phyloP scores from a whole-genome alignment of 1,139 yeast genomes.

The Saccharomyces hybrid region DNA sequence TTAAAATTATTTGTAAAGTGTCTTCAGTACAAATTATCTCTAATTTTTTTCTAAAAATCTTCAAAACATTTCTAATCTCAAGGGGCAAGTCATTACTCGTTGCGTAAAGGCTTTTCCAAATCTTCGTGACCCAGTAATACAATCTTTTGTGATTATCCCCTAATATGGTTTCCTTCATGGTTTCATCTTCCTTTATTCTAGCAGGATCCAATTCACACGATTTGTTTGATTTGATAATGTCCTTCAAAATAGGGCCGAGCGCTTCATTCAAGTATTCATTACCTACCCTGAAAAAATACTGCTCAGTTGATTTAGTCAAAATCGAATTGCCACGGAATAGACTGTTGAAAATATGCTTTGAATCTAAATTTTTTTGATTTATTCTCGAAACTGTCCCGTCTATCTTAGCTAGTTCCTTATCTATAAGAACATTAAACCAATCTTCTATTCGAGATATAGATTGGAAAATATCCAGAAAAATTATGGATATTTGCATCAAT shows the following conservation, averaged over 20 bases:
- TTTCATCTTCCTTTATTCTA: slow-evolving; percentile 39
- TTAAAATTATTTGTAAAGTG: slow-evolving; percentile 42
- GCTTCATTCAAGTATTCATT: slow-evolving; percentile 68
- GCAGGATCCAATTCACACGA: slow-evolving; percentile 71
- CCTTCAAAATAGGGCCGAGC: slow-evolving; percentile 59
- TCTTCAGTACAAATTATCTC: slow-evolving; percentile 57
- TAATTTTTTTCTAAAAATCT: slow-evolving; percentile 50
- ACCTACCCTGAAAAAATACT: slow-evolving; percentile 69
- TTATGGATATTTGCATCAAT: slow-evolving; percentile 47
- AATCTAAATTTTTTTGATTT: slow-evolving; percentile 12
- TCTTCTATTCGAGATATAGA: slow-evolving; percentile 53
- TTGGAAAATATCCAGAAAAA: slow-evolving; percentile 59
- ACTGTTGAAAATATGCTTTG: slow-evolving; percentile 48
- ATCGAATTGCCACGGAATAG: slow-evolving; percentile 80
- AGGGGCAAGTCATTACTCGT: slow-evolving; percentile 74
- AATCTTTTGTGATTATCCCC: slow-evolving; percentile 49
- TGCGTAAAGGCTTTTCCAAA: slow-evolving; percentile 65
- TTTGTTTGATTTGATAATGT: slow-evolving; percentile 44
- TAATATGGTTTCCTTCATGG: slow-evolving; percentile 35
- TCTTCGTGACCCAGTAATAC: slow-evolving; percentile 46
- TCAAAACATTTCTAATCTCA: slow-evolving; percentile 55
- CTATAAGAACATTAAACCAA: slow-evolving; percentile 65
- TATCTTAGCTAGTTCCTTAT: slow-evolving; percentile 48
- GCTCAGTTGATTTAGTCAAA: slow-evolving; percentile 72
- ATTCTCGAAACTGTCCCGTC: slow-evolving; percentile 27